A percentile compares a stretch with the other conserved stretches of the same genome.
phyloP scores from a whole-genome alignment of 75 land plant species.

The Larix kaempferi region DNA sequence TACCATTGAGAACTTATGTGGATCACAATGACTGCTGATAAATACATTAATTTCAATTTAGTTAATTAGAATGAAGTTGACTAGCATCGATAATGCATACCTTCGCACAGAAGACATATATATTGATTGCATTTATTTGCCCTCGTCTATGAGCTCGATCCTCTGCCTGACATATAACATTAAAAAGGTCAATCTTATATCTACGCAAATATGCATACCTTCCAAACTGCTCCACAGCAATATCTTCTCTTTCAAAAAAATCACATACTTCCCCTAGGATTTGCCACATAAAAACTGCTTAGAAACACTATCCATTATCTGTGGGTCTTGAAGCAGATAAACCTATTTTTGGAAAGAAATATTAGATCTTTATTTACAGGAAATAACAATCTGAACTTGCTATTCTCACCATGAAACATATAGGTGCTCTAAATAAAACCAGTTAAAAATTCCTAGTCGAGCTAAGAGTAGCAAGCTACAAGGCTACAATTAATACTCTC shows the following conservation, averaged over 20 bases:
- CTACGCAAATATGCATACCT: neutral
- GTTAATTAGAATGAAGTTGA: neutral
- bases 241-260: neutral
- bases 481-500: neutral
- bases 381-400: too few species aligned
- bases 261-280: neutral
- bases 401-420: too few species aligned
- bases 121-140: conserved; percentile 81
- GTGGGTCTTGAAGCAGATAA: neutral
- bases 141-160: conserved; percentile 97
- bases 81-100: conserved; percentile 19
- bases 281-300: neutral
- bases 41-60: neutral
- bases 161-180: conserved; percentile 64
- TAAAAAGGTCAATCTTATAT: neutral
- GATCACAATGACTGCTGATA: neutral
- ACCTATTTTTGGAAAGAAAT: neutral
- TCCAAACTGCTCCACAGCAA: neutral
- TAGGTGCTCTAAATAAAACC: neutral
- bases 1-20: neutral
- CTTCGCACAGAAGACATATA: conserved; percentile 95
- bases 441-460: neutral
- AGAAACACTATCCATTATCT: neutral
- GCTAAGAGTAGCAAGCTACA: neutral
- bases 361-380: neutral